Base-by-base conservation (phyloP, 345 rosid species). In the Moricandia moricandioides region DNA sequence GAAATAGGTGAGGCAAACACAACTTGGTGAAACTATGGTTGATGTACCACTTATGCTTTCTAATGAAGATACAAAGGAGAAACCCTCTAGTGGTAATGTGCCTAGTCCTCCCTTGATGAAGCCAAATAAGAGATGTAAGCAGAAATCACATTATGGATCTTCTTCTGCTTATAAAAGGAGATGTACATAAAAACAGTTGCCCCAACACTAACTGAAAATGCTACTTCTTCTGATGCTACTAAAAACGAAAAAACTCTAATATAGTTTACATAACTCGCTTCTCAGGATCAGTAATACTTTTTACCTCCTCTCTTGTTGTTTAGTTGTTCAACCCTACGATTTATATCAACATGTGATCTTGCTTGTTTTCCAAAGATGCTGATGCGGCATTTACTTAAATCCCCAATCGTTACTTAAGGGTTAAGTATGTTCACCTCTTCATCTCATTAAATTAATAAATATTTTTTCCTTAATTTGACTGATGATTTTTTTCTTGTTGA, bases 391-490 rank as follows among this genome's bases (percentile, higher is more conserved):
- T 62, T 51, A 30, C 14, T 12, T 51, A 62, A 7, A 10, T 39
- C 24, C 51, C 31, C 9, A 2, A 0, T 37, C 31, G 51, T 17
- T 62, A 62, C 51, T 37, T 62, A 2, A 62, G 51, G 51, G n/a
- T n/a, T 62, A 18, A 37, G 67, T 62, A 62, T 10, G 67, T 62
- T 37, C 51, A 62, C 51, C 13, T 35, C 27, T 62, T 62, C 27
- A 62, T 21, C 12, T 18, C 13, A 21, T 39, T 39, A 4, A 5
- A 27, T 2, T 27, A 14, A 14, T 18, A 14, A 37, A 37, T 63
- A 13, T 2, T 26, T 26, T 27, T 57, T 33, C 7, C 17, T 55
- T 17, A 21, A 10, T 9, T 27, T 55, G 6, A 14, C 31, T 5
- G 8, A 58, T 58, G 62, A 58, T 57, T 57, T 34, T 57, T 57